These are phyloP conservation scores for Diaporthe citrichinensis DNA, from an alignment of 2,329 filamentous ascomycete genomes.

Conservation along the genomic window DNA sequence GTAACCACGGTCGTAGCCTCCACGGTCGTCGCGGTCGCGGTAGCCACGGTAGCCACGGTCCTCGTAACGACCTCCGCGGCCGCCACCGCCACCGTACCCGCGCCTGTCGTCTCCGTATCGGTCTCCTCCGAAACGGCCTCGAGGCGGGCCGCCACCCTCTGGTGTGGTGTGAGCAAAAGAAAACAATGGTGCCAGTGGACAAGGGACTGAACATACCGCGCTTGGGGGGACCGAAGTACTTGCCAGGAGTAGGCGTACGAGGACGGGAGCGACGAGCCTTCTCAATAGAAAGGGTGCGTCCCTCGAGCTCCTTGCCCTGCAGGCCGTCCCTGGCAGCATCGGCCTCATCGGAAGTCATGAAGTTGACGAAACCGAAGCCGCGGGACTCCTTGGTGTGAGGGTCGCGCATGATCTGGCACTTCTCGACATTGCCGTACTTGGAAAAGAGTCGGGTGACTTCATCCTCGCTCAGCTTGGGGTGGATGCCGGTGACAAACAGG, in stretches of 20 bases:
- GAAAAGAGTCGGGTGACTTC: constrained; percentile 97
- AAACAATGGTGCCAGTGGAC: constrained; percentile 60
- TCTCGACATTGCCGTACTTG: constrained; percentile 98
- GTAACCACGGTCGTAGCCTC: constrained; percentile 61
- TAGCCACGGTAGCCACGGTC: constrained; percentile 43
- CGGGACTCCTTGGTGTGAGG: constrained; percentile 98
- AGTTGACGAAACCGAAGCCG: constrained; percentile 99
- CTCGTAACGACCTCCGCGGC: constrained; percentile 54
- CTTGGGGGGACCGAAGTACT: constrained; percentile 99
- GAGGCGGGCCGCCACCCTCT: constrained; percentile 69
- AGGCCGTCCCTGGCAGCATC: constrained; percentile 97
- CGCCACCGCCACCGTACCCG: constrained; percentile 65
- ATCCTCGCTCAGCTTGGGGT: constrained; percentile 89
- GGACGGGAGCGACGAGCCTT: constrained; percentile 96
- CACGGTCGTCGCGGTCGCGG: constrained; percentile 45
- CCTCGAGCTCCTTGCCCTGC: constrained; percentile 95
- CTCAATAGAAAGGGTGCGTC: constrained; percentile 96
- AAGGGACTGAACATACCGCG: constrained; percentile 75
- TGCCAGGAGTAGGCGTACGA: constrained; percentile 95
- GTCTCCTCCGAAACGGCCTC: constrained; percentile 64
- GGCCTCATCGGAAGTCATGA: constrained; percentile 94
- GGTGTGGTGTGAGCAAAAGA: constrained; percentile 54
- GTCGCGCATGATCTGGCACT: constrained; percentile 99
- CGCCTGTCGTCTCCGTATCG: constrained; percentile 75
- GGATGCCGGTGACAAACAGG: constrained; percentile 98